Evolutionary conservation across 1,139 yeast species (phyloP).

Genomic region (Geotrichum klebahnii): DNA sequence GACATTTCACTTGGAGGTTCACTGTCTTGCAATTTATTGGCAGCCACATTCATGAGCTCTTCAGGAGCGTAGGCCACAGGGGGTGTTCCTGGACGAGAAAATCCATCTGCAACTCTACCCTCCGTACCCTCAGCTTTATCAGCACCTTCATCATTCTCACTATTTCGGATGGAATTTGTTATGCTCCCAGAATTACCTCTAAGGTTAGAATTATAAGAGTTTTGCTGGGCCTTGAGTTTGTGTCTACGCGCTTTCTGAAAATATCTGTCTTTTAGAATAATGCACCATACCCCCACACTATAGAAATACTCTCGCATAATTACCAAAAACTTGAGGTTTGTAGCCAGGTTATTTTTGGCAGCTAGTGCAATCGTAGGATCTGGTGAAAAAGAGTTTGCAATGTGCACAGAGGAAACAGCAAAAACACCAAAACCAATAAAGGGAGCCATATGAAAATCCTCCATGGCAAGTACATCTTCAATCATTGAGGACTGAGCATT

Average conservation of each 20-base stretch:
- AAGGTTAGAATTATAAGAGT: not conserved
- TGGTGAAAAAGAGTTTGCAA: constrained; percentile 37
- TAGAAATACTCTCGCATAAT: constrained; percentile 38
- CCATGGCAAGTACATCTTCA: constrained; percentile 34
- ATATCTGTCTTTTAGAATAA: constrained; percentile 38
- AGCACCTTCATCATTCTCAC: not conserved
- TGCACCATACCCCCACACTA: constrained; percentile 40
- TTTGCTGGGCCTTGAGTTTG: constrained; percentile 17
- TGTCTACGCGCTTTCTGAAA: constrained; percentile 24
- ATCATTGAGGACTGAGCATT: constrained; percentile 35
- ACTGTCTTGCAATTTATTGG: constrained; percentile 14
- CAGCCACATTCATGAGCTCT: constrained; percentile 26
- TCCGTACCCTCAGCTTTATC: not conserved
- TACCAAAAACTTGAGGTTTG: constrained; percentile 36
- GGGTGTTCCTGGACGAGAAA: constrained; percentile 31
- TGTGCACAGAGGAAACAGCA: constrained; percentile 39
- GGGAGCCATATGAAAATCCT: constrained; percentile 39
- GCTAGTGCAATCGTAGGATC: constrained; percentile 33
- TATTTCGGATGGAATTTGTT: constrained; percentile 1
- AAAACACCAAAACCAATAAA: constrained; percentile 40
- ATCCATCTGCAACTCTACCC: constrained; percentile 21
- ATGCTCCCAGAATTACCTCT: not conserved
- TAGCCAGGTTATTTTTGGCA: constrained; percentile 38
- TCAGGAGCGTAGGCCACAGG: constrained; percentile 31
- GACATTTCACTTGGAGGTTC: constrained; percentile 1